Evolutionary conservation across 345 rosid species (phyloP).

Genomic region (Citrus unshiu): DNA sequence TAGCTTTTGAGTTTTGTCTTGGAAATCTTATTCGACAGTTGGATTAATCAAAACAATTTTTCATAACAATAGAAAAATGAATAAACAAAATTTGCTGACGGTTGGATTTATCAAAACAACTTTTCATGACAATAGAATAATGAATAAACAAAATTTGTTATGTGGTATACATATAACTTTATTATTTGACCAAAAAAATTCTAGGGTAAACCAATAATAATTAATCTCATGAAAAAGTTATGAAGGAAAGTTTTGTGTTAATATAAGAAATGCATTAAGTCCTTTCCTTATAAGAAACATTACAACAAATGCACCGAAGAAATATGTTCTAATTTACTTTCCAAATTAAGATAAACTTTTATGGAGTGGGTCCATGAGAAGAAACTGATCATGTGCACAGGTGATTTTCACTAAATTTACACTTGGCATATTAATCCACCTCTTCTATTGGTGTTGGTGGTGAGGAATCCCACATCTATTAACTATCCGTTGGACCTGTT

Average conservation of each 20-base stretch:
- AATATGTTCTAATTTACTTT: background rate
- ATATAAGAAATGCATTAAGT: background rate
- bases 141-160: background rate
- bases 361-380: background rate
- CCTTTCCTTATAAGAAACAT: background rate
- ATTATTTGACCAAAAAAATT: background rate
- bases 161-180: background rate
- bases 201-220: background rate
- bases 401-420: background rate
- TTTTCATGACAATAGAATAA: background rate
- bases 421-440: background rate
- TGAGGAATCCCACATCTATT: background rate
- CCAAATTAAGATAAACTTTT: background rate
- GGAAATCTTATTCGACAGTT: background rate
- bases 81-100: background rate
- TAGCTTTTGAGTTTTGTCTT: background rate
- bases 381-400: background rate
- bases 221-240: background rate
- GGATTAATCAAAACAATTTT: background rate
- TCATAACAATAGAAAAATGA: background rate
- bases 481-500: background rate
- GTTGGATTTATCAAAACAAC: background rate
- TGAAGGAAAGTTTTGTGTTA: background rate
- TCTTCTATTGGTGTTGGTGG: background rate
- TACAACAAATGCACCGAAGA: no score